phyloP scores from a whole-genome alignment of 331 rosid species.

The Quercus phellos region DNA sequence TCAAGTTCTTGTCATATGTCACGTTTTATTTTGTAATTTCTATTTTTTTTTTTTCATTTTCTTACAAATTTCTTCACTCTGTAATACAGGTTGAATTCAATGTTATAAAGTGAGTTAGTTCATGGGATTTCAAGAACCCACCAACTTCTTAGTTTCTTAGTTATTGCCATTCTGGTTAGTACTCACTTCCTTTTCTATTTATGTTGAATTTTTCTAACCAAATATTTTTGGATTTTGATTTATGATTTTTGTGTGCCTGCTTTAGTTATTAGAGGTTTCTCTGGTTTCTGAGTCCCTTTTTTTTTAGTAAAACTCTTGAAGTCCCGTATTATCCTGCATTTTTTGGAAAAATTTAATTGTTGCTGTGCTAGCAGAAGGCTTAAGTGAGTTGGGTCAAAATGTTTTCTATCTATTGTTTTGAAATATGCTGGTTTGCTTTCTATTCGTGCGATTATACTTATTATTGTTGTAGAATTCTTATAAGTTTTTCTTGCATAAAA shows the following conservation, averaged over 20 bases:
- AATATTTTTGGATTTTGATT: background rate
- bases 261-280: background rate
- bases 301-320: background rate
- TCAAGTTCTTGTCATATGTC: conserved; percentile 3
- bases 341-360: background rate
- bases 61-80: conserved; percentile 5
- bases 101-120: conserved; percentile 4
- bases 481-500: background rate
- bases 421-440: background rate
- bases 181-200: conserved; percentile 10
- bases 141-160: background rate
- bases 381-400: background rate
- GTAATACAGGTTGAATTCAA: conserved; percentile 24
- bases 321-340: background rate
- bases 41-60: background rate
- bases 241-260: background rate
- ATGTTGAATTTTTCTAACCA: background rate
- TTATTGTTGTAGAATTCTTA: background rate
- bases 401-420: background rate
- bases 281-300: background rate
- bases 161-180: conserved; percentile 38
- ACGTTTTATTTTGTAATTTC: background rate
- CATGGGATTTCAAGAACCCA: conserved; percentile 10
- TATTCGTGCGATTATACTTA: background rate
- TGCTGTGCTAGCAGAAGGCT: background rate